Conservation (phyloP, 2,329 filamentous ascomycete genomes). For the Neurospora sp. region DNA sequence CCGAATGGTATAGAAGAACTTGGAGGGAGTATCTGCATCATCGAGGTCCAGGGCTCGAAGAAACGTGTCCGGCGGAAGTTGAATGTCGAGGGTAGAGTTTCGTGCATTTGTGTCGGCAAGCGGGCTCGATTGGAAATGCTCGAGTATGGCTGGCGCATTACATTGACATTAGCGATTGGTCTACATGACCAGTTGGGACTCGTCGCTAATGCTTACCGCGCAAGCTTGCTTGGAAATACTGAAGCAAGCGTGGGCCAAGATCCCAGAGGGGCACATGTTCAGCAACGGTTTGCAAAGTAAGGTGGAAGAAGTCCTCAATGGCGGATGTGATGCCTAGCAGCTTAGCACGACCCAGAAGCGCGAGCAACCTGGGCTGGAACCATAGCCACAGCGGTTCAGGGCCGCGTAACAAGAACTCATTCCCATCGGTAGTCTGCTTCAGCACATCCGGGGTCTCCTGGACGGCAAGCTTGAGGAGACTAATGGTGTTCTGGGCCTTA, state of each 20-base stretch:
- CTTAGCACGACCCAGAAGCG: constrained; percentile 42
- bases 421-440: constrained; percentile 31
- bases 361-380: constrained; percentile 50
- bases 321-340: constrained; percentile 38
- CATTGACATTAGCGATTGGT: neutral
- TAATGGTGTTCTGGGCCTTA: constrained; percentile 62
- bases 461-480: constrained; percentile 67
- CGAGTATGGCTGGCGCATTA: constrained; percentile 14
- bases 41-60: constrained; percentile 23
- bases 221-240: constrained; percentile 40
- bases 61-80: constrained; percentile 30
- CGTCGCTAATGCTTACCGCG: constrained; percentile 28
- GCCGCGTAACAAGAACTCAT: constrained; percentile 41
- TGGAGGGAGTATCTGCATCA: constrained; percentile 31
- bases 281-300: constrained; percentile 35
- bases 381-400: constrained; percentile 56
- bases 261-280: constrained; percentile 39
- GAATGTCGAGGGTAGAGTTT: constrained; percentile 14
- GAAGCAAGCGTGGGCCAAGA: constrained; percentile 31
- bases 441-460: constrained; percentile 66
- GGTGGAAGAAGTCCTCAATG: constrained; percentile 44
- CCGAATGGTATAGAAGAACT: constrained; percentile 11
- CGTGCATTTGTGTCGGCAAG: neutral
- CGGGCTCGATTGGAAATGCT: constrained; percentile 6
- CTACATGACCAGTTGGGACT: neutral